Evolutionary conservation across 2,329 filamentous ascomycete genomes (phyloP), one percentile per base, ranked within the genome.

Genomic region (Penicillium crustosum): DNA sequence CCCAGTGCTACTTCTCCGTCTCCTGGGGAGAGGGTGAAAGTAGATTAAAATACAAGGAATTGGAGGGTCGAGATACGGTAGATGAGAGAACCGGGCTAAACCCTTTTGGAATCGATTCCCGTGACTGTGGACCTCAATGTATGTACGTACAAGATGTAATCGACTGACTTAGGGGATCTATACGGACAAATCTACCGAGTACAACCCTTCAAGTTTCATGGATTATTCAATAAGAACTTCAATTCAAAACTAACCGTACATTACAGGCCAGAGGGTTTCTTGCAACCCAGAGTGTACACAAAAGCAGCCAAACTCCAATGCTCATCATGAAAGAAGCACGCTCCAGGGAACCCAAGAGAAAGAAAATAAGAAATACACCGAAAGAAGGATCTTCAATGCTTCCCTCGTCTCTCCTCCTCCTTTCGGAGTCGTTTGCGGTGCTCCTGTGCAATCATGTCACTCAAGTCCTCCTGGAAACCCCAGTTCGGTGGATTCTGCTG

Each of bases 401-500:
- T 88, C 62, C 85, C 83, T 68, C 83, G 82, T 73, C 87, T 86
- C 75, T 96, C 91, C 74, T 91, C 87, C 67, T 96, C 93, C 64
- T 89, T 86, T 83, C 93, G 95, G 73, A 93, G 84, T 72, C 92
- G 85, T 83, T 97, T 97, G 64, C 91, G 84, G 70, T 88, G 91
- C 78, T 97, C 94, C 69, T 91, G 88, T 13, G 91, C 91, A 78
- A 99, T 97, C 90, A 99, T 95, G 69, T 96, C 90, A 68, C 88
- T 93, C 56, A 99, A 77, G 71, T 97, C 93, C 66, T 97, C 93
- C 73, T 96, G 90, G 75, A 89, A 88, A 57, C 86, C 84, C 85
- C 88, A 91, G 68, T 86, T 83, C 23, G 86, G 85, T 36, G 88
- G 87, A 76, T 85, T 72, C 80, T 89, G 81, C 79, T 83, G 82